These are phyloP conservation scores for Vitis riparia DNA, from an alignment of 164 flowering plant genomes.

Conservation along the genomic window DNA sequence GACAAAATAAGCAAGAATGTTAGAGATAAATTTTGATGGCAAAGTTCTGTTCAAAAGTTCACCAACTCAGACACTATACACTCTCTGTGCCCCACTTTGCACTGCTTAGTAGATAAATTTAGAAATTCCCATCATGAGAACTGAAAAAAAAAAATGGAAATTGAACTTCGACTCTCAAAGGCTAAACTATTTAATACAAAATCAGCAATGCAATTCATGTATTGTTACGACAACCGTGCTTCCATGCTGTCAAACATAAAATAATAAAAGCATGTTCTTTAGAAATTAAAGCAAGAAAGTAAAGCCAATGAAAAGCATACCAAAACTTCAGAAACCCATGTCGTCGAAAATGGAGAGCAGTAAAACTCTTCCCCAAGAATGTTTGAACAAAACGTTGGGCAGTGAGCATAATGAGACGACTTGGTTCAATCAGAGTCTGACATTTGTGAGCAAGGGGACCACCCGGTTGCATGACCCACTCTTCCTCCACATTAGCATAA, in stretches of 20 bases:
- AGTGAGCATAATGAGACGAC: conserved; percentile 75
- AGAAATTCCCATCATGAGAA: no score
- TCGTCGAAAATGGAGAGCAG: conserved; percentile 89
- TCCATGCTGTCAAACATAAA: background rate
- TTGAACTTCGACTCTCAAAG: no score
- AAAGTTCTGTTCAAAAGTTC: background rate
- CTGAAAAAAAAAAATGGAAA: no score
- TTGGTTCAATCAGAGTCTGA: conserved; percentile 84
- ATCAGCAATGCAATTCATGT: background rate
- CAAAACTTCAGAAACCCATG: conserved; percentile 98
- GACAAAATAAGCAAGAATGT: conserved; percentile 24
- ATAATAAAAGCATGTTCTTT: background rate
- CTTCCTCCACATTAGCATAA: conserved; percentile 81
- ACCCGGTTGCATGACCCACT: conserved; percentile 96
- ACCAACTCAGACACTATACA: no score
- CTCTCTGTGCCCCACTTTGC: no score
- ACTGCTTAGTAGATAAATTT: no score
- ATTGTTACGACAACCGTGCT: background rate
- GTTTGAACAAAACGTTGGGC: conserved; percentile 97
- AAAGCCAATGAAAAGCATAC: conserved; percentile 34
- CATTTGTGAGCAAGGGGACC: conserved; percentile 92
- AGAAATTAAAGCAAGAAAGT: background rate
- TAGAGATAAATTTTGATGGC: conserved; percentile 2
- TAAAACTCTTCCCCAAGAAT: conserved; percentile 74
- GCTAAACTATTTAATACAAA: background rate